Conservation (phyloP, 495 filamentous ascomycete species). For the Neurospora hispaniola region DNA sequence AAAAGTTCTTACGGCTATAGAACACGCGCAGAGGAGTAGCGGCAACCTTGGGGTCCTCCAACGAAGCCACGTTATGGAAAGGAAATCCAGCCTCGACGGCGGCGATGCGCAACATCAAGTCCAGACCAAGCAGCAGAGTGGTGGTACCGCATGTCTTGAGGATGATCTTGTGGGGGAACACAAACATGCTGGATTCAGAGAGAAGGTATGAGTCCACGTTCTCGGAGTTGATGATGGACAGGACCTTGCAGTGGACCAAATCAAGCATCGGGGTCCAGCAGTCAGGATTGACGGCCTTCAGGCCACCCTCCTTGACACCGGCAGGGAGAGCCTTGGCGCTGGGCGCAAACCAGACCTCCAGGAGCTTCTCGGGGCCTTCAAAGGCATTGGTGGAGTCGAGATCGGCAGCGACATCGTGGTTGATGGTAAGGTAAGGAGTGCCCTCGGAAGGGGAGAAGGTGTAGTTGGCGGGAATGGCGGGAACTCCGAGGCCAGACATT, state of each 20-base stretch:
- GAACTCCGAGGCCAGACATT: constrained; percentile 77
- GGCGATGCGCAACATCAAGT: constrained; percentile 83
- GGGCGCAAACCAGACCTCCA: constrained; percentile 97
- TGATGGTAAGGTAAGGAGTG: constrained; percentile 87
- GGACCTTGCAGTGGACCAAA: constrained; percentile 94
- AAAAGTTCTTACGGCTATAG: constrained; percentile 97
- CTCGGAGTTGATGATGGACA: constrained; percentile 90
- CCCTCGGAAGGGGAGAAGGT: constrained; percentile 70
- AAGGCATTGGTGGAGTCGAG: constrained; percentile 95
- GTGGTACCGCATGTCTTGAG: constrained; percentile 99
- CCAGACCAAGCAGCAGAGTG: constrained; percentile 79
- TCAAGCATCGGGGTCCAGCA: constrained; percentile 97
- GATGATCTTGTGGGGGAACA: constrained; percentile 97
- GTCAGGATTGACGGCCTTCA: constrained; percentile 76
- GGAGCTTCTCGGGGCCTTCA: constrained; percentile 95
- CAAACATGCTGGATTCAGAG: constrained; percentile 99
- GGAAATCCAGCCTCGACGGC: constrained; percentile 81
- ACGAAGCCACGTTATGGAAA: constrained; percentile 35
- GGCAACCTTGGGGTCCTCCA: constrained; percentile 51
- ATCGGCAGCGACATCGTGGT: constrained; percentile 87
- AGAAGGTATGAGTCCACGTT: constrained; percentile 95
- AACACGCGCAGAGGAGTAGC: constrained; percentile 93
- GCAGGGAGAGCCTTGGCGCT: constrained; percentile 63
- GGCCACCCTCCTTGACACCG: constrained; percentile 56
- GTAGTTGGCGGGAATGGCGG: constrained; percentile 65